Conservation (phyloP, 345 rosid species). For the Gossypium thurberi region DNA sequence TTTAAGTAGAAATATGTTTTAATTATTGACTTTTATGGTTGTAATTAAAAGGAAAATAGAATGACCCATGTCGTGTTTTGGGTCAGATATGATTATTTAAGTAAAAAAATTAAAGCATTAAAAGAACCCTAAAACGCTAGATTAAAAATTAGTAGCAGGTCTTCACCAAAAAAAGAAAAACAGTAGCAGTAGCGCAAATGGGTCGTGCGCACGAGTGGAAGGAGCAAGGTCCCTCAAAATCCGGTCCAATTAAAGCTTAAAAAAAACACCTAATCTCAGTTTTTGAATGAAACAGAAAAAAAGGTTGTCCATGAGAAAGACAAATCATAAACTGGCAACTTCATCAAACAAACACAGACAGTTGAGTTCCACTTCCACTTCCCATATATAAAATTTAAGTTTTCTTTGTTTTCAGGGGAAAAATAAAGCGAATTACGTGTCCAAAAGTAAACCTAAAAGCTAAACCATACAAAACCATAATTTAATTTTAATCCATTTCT, state of each 20-base stretch:
- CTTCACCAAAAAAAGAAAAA: neutral
- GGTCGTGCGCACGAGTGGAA: conserved; percentile 49
- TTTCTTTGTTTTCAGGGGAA: neutral
- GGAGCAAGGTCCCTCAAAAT: conserved; percentile 43
- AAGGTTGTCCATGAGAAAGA: conserved; percentile 6
- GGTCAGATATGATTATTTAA: too few relatives aligned
- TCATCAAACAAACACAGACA: neutral
- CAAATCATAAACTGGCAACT: neutral
- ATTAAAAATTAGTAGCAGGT: conserved; percentile 9
- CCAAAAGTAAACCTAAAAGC: neutral
- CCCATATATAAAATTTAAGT: neutral
- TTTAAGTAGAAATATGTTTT: too few relatives aligned
- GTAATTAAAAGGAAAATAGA: too few relatives aligned
- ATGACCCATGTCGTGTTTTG: too few relatives aligned
- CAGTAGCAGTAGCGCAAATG: conserved; percentile 2
- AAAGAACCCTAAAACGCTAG: neutral
- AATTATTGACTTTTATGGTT: too few relatives aligned
- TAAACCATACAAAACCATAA: neutral
- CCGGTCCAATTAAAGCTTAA: conserved; percentile 20
- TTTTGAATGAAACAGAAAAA: conserved; percentile 5
- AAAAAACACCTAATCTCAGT: conserved; percentile 19
- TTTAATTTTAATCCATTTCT: neutral
- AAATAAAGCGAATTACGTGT: neutral
- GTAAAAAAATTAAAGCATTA: too few relatives aligned
- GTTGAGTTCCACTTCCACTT: conserved; percentile 8